phyloP scores from a whole-genome alignment of 1,284 basidiomycete species.

The Polyporus tsugae region DNA sequence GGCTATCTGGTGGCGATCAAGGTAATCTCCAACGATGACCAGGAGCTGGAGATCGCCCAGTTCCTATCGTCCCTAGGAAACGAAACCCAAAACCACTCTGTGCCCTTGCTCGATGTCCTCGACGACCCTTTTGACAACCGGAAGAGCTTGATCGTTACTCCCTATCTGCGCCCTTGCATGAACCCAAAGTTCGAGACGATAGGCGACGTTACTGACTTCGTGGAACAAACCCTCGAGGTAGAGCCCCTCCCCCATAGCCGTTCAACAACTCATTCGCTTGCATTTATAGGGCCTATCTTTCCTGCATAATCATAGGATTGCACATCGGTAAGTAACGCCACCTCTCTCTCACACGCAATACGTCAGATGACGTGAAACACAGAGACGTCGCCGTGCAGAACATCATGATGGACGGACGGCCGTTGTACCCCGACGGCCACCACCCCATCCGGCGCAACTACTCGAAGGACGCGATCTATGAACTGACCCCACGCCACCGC shows the following conservation, averaged over 20 bases:
- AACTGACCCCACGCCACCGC: constrained; percentile 19
- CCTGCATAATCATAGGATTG: constrained; percentile 37
- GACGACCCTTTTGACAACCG: constrained; percentile 27
- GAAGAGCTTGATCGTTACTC: constrained; percentile 36
- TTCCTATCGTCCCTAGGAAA: constrained; percentile 16
- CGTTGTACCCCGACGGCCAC: constrained; percentile 38
- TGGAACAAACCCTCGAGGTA: constrained; percentile 40
- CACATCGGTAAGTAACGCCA: constrained; percentile 35
- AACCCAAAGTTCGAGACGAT: constrained; percentile 33
- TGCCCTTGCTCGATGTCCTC: constrained; percentile 31
- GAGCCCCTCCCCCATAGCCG: neutral
- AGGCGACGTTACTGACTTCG: constrained; percentile 40
- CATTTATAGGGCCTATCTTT: constrained; percentile 37
- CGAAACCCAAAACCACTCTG: constrained; percentile 29
- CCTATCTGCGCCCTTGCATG: constrained; percentile 36
- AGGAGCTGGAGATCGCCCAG: constrained; percentile 27
- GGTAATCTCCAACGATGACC: constrained; percentile 5
- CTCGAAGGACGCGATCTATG: constrained; percentile 22
- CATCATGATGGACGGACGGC: constrained; percentile 42
- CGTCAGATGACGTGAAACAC: too few relatives aligned
- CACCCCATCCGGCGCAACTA: constrained; percentile 34
- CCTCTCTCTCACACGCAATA: too few relatives aligned
- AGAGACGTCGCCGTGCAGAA: constrained; percentile 22
- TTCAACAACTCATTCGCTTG: neutral
- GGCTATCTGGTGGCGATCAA: constrained; percentile 29